Percentiles rank a stretch among this genome's conserved stretches.
Conservation (phyloP, 2,329 filamentous ascomycete genomes). For the Metarhizium brunneum region DNA sequence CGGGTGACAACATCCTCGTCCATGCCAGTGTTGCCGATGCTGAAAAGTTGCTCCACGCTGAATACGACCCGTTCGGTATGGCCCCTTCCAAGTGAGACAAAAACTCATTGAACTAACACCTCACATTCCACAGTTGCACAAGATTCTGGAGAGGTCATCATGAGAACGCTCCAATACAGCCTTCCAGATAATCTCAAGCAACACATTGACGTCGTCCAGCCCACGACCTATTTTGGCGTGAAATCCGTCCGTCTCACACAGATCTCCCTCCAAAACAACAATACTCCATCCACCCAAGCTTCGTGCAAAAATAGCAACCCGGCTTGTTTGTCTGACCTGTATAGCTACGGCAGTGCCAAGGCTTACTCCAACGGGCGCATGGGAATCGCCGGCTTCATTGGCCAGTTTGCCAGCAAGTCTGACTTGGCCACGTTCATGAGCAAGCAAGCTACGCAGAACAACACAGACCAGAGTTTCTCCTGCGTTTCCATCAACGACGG, state of each 20-base stretch:
- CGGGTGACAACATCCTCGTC: background rate
- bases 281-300: background rate
- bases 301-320: background rate
- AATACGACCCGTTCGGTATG: slow-evolving; percentile 4
- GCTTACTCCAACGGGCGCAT: slow-evolving; percentile 3
- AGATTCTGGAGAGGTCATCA: background rate
- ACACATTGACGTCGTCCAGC: slow-evolving; percentile 7
- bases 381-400: slow-evolving; percentile 5
- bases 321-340: background rate
- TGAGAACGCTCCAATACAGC: slow-evolving; percentile 6
- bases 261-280: background rate
- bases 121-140: background rate
- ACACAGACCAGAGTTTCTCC: slow-evolving; percentile 1
- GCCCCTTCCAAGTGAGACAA: background rate
- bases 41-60: slow-evolving; percentile 1
- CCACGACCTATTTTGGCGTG: slow-evolving; percentile 6
- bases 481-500: slow-evolving; percentile 6
- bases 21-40: slow-evolving; percentile 1
- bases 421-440: slow-evolving; percentile 2
- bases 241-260: background rate
- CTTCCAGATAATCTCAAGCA: slow-evolving; percentile 3
- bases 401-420: background rate
- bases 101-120: background rate
- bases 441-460: slow-evolving; percentile 1
- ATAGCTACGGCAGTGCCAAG: slow-evolving; percentile 3